Base-by-base conservation (phyloP, 140 eudicot genomes). In the Oenanthe javanica region DNA sequence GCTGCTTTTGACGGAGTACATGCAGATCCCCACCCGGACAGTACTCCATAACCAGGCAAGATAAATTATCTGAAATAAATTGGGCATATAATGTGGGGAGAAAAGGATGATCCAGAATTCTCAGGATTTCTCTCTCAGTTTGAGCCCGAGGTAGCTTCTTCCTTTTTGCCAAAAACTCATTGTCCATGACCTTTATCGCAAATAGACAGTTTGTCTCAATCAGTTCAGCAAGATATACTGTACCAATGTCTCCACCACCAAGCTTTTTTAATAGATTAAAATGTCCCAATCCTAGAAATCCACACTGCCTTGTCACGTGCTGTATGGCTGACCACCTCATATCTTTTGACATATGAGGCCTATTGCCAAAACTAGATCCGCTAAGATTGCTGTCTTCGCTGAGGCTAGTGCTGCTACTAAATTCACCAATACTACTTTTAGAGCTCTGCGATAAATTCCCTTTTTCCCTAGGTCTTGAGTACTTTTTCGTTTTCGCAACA, bases 1-100 rank as follows among this genome's bases (percentile, higher is more conserved):
- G 97, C 87, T 95, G 99, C 85, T 91, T 91, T 82, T 95, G 99
- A 72, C 99, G 88, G 10, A 95, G 91, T 12, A 95, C 98, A 79
- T 95, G 99, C 80, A 95, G 79, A 88, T 95, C 99, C 46, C 99
- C 99, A 82, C 99, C 97, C 2, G 99, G 97, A 76, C 99, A 95
- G 84, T 89, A 95, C 90, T 95, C 99, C 99, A 92, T 95, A 81
- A 95, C 98, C n/a, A 95, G 69, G 78, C 99, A 95, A 6, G 99
- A 95, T 14, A 95, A 78, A 74, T 95, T 92, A 80, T 95, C 98
- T 5, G 98, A 92, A 12, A 96, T 88, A 77, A 95, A 95, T 86
- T 95, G 97, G 27, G 93, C 93, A 84, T 92, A 95, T 3, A 95
- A 86, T 2, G 97, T 95, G 63, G 99, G 99, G 52, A 95, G 90